phyloP scores from a whole-genome alignment of 192 early-diverging fungal species.

The Allomyces javanicus region DNA sequence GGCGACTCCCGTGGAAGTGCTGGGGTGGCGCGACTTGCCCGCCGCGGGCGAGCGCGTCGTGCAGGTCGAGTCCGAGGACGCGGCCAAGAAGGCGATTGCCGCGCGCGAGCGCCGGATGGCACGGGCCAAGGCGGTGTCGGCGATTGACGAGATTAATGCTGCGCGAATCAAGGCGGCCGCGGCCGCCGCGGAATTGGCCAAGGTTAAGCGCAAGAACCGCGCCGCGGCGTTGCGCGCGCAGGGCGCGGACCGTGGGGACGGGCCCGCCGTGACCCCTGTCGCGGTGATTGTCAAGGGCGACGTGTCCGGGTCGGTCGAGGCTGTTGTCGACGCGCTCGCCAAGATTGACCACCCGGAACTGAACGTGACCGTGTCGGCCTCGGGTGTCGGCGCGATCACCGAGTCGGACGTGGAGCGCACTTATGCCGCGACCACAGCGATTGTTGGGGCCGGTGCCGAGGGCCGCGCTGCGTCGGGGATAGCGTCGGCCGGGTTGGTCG shows the following conservation, averaged over 20 bases:
- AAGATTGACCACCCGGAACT: constrained; percentile 64
- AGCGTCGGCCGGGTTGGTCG: constrained; percentile 13
- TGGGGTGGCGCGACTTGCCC: constrained; percentile 86
- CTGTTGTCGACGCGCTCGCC: constrained; percentile 51
- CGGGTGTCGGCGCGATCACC: constrained; percentile 65
- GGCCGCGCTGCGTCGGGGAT: background rate
- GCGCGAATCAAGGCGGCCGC: constrained; percentile 20
- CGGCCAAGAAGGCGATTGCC: constrained; percentile 55
- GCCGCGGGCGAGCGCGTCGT: constrained; percentile 75
- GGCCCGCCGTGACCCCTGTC: constrained; percentile 9
- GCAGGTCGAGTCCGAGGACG: constrained; percentile 43
- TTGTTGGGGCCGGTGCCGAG: background rate
- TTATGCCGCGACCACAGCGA: constrained; percentile 4
- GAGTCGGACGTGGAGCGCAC: constrained; percentile 62
- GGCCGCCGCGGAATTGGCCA: background rate
- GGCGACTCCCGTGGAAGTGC: constrained; percentile 63
- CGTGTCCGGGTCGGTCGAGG: constrained; percentile 83
- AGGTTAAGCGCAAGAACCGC: background rate
- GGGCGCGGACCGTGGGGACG: constrained; percentile 5
- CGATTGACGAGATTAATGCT: constrained; percentile 57
- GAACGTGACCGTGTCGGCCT: constrained; percentile 43
- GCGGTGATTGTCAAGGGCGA: constrained; percentile 40
- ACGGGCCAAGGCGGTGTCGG: constrained; percentile 33
- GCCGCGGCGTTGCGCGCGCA: background rate
- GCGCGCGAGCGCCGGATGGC: constrained; percentile 42